A percentile compares a stretch with the other conserved stretches of the same genome.
Evolutionary conservation across 768 basidiomycete species (phyloP).

Genomic region (Kwoniella europaea): DNA sequence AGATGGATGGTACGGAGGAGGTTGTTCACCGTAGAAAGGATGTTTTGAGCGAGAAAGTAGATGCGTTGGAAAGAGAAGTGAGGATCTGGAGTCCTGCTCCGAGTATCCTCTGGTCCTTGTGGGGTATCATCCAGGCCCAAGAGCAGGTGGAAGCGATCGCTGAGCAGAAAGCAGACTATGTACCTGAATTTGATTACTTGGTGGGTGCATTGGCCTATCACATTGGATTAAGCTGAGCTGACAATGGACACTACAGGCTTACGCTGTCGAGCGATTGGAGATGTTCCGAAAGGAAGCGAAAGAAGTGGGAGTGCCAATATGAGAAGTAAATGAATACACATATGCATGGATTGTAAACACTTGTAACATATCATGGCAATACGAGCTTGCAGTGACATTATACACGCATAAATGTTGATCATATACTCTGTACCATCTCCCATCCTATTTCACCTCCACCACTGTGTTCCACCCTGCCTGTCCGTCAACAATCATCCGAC

Average conservation of each 20-base stretch:
- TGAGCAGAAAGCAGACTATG: slow-evolving; percentile 58
- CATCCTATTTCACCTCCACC: no score
- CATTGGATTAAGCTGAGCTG: not conserved
- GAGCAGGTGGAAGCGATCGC: slow-evolving; percentile 59
- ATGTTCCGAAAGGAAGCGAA: slow-evolving; percentile 60
- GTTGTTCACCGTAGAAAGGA: slow-evolving; percentile 39
- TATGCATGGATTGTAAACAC: not conserved
- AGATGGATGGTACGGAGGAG: slow-evolving; percentile 48
- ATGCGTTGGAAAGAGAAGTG: slow-evolving; percentile 76
- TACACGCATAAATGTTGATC: no score
- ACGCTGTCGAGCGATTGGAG: slow-evolving; percentile 64
- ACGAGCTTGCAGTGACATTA: no score
- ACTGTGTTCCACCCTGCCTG: no score
- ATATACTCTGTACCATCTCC: no score
- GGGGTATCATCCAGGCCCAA: slow-evolving; percentile 86
- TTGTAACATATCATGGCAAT: not conserved
- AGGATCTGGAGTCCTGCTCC: slow-evolving; percentile 85
- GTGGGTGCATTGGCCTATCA: slow-evolving; percentile 33
- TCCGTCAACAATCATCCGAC: no score
- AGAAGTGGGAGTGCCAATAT: slow-evolving; percentile 48
- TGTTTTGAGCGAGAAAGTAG: slow-evolving; percentile 62
- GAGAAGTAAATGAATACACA: not conserved
- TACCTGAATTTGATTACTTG: slow-evolving; percentile 84
- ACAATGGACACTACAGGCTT: slow-evolving; percentile 60
- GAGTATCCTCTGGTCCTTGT: slow-evolving; percentile 90